Percentiles rank a stretch among this genome's conserved stretches.
These are phyloP conservation scores for Umbelopsis sp. DNA, from an alignment of 371 early-diverging fungal genomes.

Conservation along the genomic window DNA sequence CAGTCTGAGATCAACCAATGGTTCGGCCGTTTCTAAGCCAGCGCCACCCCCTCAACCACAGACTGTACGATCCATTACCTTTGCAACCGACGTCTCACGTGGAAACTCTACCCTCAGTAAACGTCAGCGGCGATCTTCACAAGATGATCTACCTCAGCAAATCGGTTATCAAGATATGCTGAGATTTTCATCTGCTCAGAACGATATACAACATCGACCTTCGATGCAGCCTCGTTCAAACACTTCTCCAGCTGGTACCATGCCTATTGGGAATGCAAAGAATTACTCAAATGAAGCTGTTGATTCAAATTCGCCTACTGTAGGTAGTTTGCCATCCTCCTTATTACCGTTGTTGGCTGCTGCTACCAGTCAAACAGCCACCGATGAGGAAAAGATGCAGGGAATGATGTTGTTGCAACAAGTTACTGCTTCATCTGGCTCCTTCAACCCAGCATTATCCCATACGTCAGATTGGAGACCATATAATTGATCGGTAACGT, in stretches of 20 bases:
- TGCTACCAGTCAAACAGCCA: conserved; percentile 2
- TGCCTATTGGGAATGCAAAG: background rate
- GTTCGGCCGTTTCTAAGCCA: background rate
- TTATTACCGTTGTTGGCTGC: background rate
- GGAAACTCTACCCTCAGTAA: conserved; percentile 2
- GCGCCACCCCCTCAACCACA: background rate
- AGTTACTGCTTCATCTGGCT: background rate
- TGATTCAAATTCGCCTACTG: too few species aligned
- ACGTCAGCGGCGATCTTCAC: conserved; percentile 3
- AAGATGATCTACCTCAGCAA: background rate
- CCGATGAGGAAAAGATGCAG: conserved; percentile 12
- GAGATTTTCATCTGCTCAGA: background rate
- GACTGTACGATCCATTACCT: conserved; percentile 8
- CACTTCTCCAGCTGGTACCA: background rate
- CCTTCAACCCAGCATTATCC: background rate
- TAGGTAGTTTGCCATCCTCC: background rate
- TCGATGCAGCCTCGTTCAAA: background rate
- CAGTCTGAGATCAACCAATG: conserved; percentile 10
- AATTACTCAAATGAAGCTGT: background rate
- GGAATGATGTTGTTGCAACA: conserved; percentile 15
- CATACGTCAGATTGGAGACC: conserved; percentile 3
- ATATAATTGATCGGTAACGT: background rate
- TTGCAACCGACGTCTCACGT: conserved; percentile 2
- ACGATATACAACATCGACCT: background rate
- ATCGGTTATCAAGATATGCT: background rate